These are phyloP conservation scores for Fusarium brevicatenulatum DNA, from an alignment of 2,329 filamentous ascomycete genomes.

Conservation along the genomic window DNA sequence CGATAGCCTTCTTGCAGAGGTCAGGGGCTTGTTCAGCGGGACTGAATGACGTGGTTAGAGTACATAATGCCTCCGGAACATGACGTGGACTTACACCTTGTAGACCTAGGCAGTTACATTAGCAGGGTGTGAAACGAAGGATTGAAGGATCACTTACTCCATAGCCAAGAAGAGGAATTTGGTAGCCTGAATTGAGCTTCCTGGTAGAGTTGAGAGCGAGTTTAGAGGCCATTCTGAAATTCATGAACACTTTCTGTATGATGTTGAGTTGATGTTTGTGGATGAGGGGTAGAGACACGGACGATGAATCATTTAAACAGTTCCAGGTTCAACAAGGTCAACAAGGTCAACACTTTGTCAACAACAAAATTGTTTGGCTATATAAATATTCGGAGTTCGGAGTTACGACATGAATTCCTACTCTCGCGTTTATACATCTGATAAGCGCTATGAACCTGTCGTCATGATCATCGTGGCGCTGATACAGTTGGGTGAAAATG, in stretches of 20 bases:
- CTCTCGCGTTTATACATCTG: background rate
- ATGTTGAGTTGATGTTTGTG: background rate
- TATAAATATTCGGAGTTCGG: background rate
- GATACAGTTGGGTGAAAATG: background rate
- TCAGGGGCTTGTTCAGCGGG: conserved; percentile 47
- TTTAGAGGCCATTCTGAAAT: conserved; percentile 56
- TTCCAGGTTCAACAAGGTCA: background rate
- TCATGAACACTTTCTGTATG: conserved; percentile 10
- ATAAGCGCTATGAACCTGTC: background rate
- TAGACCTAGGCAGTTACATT: conserved; percentile 55
- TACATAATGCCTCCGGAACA: background rate
- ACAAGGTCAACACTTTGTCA: background rate
- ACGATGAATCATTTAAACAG: conserved; percentile 11
- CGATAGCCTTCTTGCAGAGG: conserved; percentile 58
- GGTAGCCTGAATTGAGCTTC: conserved; percentile 65
- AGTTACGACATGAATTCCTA: background rate
- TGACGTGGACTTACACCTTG: conserved; percentile 56
- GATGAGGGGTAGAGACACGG: conserved; percentile 15
- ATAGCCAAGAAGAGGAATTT: conserved; percentile 63
- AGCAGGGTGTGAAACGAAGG: background rate
- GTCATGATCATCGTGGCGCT: background rate
- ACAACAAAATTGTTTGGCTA: background rate
- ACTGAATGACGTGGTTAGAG: conserved; percentile 36
- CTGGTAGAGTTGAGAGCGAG: conserved; percentile 58
- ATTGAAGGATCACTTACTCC: conserved; percentile 55